Evolutionary conservation across 257 asterid species (phyloP).

Genomic region (Scutellaria barbata): DNA sequence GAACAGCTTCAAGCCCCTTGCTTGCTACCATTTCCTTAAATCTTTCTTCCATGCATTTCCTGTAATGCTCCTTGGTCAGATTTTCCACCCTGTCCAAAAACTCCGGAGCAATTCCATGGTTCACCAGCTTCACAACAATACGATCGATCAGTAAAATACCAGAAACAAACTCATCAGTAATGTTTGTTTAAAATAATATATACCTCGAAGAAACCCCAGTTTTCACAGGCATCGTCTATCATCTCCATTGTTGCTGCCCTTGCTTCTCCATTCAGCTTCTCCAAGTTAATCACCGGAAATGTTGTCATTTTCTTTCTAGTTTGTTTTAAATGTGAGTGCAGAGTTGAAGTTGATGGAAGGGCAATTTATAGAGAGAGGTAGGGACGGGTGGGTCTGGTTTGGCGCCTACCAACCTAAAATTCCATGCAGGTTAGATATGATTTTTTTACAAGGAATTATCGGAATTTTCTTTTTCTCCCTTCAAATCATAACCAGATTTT

Average conservation of each 20-base stretch:
- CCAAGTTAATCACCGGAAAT: constrained; percentile 59
- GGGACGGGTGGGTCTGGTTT: no score
- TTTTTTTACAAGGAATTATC: no score
- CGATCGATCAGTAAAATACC: no score
- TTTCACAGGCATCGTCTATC: constrained; percentile 59
- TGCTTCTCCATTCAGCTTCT: constrained; percentile 54
- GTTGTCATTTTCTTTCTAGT: constrained; percentile 50
- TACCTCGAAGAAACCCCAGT: constrained; percentile 75
- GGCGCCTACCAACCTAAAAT: no score
- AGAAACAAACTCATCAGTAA: no score
- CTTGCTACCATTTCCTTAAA: constrained; percentile 59
- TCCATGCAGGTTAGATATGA: no score
- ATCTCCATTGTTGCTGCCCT: constrained; percentile 49
- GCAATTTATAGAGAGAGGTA: no score
- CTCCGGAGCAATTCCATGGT: constrained; percentile 58
- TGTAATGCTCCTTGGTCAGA: constrained; percentile 62
- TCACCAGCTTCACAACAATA: constrained; percentile 44
- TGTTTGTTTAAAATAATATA: no score
- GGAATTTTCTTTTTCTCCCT: no score
- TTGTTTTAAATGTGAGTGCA: no score
- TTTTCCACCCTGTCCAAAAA: constrained; percentile 59
- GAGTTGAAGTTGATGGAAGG: no score
- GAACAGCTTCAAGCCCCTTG: constrained; percentile 57
- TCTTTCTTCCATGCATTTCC: constrained; percentile 53
- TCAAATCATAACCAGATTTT: no score